Evolutionary conservation across 164 flowering plant species (phyloP).

Genomic region (Houttuynia cordata): DNA sequence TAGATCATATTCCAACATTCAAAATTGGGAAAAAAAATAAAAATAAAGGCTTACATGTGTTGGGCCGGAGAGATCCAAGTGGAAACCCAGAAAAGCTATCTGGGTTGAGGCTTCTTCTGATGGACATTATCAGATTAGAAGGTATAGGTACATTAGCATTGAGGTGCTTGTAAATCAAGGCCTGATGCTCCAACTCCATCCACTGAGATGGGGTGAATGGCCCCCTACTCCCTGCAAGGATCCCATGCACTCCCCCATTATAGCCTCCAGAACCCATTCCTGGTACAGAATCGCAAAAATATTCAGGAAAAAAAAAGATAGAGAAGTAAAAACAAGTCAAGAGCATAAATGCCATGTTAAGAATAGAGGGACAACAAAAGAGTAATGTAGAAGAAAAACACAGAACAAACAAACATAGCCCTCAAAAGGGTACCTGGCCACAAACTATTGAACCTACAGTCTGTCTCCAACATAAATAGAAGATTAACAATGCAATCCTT

Average conservation of each 20-base stretch:
- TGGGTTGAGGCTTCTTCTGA: constrained; percentile 54
- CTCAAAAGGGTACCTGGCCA: not conserved
- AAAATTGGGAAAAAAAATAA: not conserved
- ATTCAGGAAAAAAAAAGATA: not conserved
- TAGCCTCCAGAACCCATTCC: constrained; percentile 42
- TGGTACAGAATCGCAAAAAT: constrained; percentile 8
- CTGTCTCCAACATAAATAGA: constrained; percentile 12
- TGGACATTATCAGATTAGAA: constrained; percentile 58
- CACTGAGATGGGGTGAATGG: constrained; percentile 83
- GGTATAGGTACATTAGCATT: constrained; percentile 68
- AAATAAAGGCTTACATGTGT: constrained; percentile 33
- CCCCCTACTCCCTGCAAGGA: constrained; percentile 41
- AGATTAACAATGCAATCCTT: not conserved
- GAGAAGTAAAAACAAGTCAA: too few species aligned
- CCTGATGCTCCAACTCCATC: constrained; percentile 89
- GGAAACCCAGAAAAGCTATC: constrained; percentile 41
- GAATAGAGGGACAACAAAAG: not conserved
- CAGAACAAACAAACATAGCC: not conserved
- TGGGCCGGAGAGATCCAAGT: constrained; percentile 42
- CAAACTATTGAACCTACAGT: not conserved
- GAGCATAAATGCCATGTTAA: not conserved
- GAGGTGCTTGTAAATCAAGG: constrained; percentile 81
- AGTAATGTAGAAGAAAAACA: constrained; percentile 1
- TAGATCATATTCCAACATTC: too few species aligned
- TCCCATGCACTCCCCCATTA: constrained; percentile 37